Conservation (phyloP, 139 green algal genomes). For the Nannochloris sp. region DNA sequence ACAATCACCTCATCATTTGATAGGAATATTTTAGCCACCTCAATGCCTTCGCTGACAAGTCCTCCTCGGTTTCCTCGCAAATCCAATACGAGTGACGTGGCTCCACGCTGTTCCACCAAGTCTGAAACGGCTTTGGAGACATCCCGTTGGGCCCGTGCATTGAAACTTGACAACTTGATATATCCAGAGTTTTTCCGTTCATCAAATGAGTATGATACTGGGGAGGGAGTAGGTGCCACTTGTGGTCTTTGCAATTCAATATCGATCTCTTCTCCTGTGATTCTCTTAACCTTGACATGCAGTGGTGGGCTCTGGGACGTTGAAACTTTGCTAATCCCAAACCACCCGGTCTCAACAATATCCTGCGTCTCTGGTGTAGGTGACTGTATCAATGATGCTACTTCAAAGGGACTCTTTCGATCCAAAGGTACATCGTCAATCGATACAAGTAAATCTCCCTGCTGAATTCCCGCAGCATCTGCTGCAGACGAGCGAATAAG, state of each 20-base stretch:
- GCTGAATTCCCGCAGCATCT: constrained; percentile 59
- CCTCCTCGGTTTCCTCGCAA: constrained; percentile 88
- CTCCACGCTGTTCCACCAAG: constrained; percentile 42
- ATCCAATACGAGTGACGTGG: constrained; percentile 73
- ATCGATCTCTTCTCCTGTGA: constrained; percentile 19
- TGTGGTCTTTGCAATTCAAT: constrained; percentile 34
- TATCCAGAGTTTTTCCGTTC: constrained; percentile 30
- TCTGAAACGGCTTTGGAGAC: constrained; percentile 49
- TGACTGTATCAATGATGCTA: constrained; percentile 29
- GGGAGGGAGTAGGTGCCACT: not conserved
- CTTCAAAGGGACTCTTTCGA: constrained; percentile 53
- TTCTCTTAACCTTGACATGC: constrained; percentile 33
- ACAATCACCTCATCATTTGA: constrained; percentile 55
- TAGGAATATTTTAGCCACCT: constrained; percentile 79
- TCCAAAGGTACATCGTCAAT: constrained; percentile 47
- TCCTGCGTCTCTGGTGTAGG: not conserved
- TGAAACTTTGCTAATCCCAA: not conserved
- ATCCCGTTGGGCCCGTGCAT: constrained; percentile 62
- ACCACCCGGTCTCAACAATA: not conserved
- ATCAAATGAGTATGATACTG: constrained; percentile 3
- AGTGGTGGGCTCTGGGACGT: not conserved
- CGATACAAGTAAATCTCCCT: constrained; percentile 77
- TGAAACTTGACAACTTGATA: constrained; percentile 66
- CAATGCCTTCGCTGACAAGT: constrained; percentile 80
- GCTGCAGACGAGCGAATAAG: constrained; percentile 63